Percentiles rank a stretch among this genome's conserved stretches.
Conservation (phyloP, 179 eudicot species). For the Silene noctiflora region DNA sequence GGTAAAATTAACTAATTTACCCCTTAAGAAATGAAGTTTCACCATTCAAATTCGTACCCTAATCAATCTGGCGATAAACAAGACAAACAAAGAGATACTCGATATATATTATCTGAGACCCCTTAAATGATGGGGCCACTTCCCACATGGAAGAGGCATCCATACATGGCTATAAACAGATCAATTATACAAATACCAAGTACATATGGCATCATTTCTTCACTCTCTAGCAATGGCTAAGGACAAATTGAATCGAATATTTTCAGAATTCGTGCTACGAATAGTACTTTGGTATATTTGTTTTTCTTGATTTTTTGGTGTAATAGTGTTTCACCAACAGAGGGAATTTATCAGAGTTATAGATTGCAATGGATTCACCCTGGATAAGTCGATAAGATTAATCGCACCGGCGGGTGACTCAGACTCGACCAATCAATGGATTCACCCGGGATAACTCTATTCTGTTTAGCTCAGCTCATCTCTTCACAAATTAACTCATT, state of each 20-base stretch:
- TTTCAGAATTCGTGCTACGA: conserved; percentile 13
- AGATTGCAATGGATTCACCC: too few relatives aligned
- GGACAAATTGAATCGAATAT: conserved; percentile 21
- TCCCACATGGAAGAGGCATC: not conserved
- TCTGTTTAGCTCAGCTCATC: too few relatives aligned
- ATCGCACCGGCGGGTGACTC: too few relatives aligned
- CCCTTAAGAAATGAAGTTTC: too few relatives aligned
- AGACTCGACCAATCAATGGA: too few relatives aligned
- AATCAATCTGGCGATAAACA: too few relatives aligned
- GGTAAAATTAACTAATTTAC: too few relatives aligned
- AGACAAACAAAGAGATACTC: too few relatives aligned
- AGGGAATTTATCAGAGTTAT: not conserved
- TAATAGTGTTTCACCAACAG: not conserved
- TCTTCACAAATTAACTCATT: too few relatives aligned
- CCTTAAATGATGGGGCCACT: not conserved
- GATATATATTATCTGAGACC: not conserved
- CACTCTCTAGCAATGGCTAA: conserved; percentile 21
- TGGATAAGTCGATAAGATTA: too few relatives aligned
- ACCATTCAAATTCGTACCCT: too few relatives aligned
- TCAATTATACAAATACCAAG: conserved; percentile 19
- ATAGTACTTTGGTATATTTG: conserved; percentile 9
- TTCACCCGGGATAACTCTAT: too few relatives aligned
- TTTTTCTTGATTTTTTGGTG: not conserved
- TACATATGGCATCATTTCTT: conserved; percentile 24
- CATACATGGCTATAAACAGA: not conserved